These are phyloP conservation scores for Pilaira anomala DNA, from an alignment of 192 early-diverging fungal genomes.

Conservation along the genomic window DNA sequence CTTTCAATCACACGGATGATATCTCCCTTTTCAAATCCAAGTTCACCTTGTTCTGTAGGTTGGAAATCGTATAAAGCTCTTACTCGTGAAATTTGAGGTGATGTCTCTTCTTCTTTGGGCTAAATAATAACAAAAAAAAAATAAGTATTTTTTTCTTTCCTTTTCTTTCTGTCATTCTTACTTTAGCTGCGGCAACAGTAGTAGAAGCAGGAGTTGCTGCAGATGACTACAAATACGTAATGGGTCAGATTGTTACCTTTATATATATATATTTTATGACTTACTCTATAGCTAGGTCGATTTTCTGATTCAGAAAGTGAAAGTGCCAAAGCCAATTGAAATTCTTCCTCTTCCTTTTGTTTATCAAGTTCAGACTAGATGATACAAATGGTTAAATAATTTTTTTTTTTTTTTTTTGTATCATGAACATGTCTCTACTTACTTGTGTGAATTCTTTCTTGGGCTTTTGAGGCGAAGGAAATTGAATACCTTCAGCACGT, in stretches of 20 bases:
- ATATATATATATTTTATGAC: too few relatives aligned
- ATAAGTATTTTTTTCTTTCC: background rate
- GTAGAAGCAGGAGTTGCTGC: conserved; percentile 82
- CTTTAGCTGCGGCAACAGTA: conserved; percentile 8
- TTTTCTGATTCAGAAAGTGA: conserved; percentile 72
- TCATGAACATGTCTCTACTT: conserved; percentile 21
- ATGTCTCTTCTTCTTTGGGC: conserved; percentile 26
- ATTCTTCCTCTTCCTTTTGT: conserved; percentile 92
- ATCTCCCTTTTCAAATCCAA: conserved; percentile 85
- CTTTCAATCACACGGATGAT: conserved; percentile 88
- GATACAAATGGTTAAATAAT: background rate
- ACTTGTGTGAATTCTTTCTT: conserved; percentile 66
- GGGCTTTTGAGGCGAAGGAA: conserved; percentile 79
- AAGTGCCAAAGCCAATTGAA: conserved; percentile 88
- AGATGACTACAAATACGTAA: conserved; percentile 21
- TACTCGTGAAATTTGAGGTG: conserved; percentile 70
- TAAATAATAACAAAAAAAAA: background rate
- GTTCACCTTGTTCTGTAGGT: conserved; percentile 86
- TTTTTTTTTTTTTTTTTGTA: conserved; percentile 6
- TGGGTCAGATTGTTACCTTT: too few relatives aligned
- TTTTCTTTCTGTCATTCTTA: conserved; percentile 6
- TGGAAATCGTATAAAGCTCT: conserved; percentile 92
- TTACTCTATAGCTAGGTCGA: conserved; percentile 18
- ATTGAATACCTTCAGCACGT: conserved; percentile 52
- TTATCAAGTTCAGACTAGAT: conserved; percentile 65